Evolutionary conservation across 352 stramenopile genomes (phyloP), one percentile per base, ranked within the genome.

Genomic region (Globisporangium lucens): DNA sequence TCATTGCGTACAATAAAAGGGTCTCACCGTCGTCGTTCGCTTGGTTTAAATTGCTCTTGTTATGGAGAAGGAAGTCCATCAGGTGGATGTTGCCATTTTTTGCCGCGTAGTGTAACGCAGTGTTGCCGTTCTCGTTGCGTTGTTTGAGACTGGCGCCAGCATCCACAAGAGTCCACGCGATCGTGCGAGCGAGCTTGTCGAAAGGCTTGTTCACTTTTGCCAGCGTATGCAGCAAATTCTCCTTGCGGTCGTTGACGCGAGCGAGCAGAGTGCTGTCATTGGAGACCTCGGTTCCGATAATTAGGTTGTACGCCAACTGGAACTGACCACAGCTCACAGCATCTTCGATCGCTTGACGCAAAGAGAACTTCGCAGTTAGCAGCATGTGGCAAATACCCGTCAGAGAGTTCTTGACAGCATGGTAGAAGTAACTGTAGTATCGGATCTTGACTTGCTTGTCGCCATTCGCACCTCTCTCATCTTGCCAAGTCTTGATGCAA

Each of bases 321-420:
- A 92, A 94, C 60, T 91, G 76, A 1, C 81, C 79, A 47, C 82
- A 92, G 3, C 78, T 68, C 2, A 94, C 74, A 0, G 83, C 80
- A 46, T 94, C 86, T 68, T 94, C 86, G 7, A 92, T 80, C 0
- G 83, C 86, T 76, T 94, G 86, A 15, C 83, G 80, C 17, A 80
- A 83, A 29, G 71, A 83, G 62, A 92, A 94, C 62, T 88, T 90
- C 10, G 82, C 76, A 43, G 76, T 91, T 12, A 94, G 64, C 3
- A 94, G 72, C 73, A 94, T 87, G 67, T 94, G 86, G 49, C 82
- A 94, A 24, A 94, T 90, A 5, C 83, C 86, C 1, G 83, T 87
- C 10, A 91, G 73, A 8, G 75, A 79, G 61, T 92, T 71, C 66
- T 79, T 87, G 13, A 94, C 84, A 0, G 86, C 86, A 57, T 90